These are phyloP conservation scores for Cercospora nicotianae DNA, from an alignment of 2,329 filamentous ascomycete genomes.

Conservation along the genomic window DNA sequence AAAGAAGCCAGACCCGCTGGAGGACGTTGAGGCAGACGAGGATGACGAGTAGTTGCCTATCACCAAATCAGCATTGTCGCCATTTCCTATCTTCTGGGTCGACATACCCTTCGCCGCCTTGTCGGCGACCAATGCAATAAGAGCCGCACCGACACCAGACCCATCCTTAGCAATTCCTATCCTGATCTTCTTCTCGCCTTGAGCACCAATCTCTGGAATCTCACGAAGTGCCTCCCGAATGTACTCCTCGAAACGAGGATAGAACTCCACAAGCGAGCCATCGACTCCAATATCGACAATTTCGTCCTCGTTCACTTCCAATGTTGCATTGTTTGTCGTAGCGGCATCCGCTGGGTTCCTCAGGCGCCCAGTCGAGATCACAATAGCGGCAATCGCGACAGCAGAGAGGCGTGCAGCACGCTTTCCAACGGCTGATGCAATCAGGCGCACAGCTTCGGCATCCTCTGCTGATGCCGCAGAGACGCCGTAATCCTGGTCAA, in stretches of 20 bases:
- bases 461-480: conserved; percentile 77
- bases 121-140: conserved; percentile 89
- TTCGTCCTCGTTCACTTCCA: conserved; percentile 56
- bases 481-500: conserved; percentile 75
- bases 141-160: conserved; percentile 87
- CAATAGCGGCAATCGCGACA: conserved; percentile 80
- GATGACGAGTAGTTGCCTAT: conserved; percentile 7
- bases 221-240: conserved; percentile 78
- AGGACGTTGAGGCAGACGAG: conserved; percentile 7
- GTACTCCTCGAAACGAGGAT: conserved; percentile 86
- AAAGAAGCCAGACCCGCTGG: conserved; percentile 20
- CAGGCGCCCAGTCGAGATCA: conserved; percentile 77
- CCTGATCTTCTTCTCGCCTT: conserved; percentile 79
- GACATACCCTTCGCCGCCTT: conserved; percentile 44
- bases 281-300: conserved; percentile 92
- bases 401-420: conserved; percentile 86
- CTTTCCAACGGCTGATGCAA: conserved; percentile 80
- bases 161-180: conserved; percentile 98
- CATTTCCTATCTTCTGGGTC: neutral
- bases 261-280: conserved; percentile 91
- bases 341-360: conserved; percentile 40
- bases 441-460: conserved; percentile 79
- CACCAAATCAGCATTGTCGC: neutral
- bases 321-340: conserved; percentile 31
- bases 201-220: conserved; percentile 73